Evolutionary conservation across 2,329 filamentous ascomycete species (phyloP), one percentile per base, ranked within the genome.

Genomic region (Cladosporium sp.): DNA sequence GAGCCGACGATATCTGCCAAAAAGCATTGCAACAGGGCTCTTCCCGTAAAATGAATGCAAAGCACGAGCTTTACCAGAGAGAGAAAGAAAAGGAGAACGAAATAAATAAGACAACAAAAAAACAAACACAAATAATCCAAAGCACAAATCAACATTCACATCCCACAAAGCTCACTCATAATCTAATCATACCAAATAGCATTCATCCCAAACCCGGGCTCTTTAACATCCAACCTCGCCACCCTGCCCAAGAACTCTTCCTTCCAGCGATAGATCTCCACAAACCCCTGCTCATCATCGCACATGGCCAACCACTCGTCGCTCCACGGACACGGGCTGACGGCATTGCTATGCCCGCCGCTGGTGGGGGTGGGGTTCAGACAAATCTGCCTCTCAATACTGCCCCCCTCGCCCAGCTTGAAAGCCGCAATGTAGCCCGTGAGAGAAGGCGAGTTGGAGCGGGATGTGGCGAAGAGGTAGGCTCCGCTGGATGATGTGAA

Each of bases 141-240:
- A 34, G 4, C 12, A 13, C 13, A 13, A 13, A 15, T 4, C 32
- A n/a, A n/a, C n/a, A n/a, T n/a, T n/a, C n/a, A n/a, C n/a, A n/a
- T n/a, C n/a, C n/a, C n/a, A n/a, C n/a, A n/a, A n/a, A n/a, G n/a
- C n/a, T n/a, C n/a, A n/a, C n/a, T n/a, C n/a, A n/a, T 34, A 5
- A 15, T 20, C 37, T 39, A 89, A 70, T 95, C 86, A 68, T 93
- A 93, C 89, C 89, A 95, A 56, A 95, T 90, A n/a, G 89, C 89
- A 71, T 95, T 95, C 89, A 95, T 95, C 1, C 89, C 89, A 67
- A 95, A 95, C 1, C 89, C 89, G n/a, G 87, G 88, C 73, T 95
- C 89, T 5, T 84, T 83, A 32, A 95, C 84, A 59, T 88, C 83
- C 56, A 88, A 75, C 55, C 87, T 78, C 13, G 89, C 89, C 7